Conservation (phyloP, 208 protist species). For the Crithidia expoeki region DNA sequence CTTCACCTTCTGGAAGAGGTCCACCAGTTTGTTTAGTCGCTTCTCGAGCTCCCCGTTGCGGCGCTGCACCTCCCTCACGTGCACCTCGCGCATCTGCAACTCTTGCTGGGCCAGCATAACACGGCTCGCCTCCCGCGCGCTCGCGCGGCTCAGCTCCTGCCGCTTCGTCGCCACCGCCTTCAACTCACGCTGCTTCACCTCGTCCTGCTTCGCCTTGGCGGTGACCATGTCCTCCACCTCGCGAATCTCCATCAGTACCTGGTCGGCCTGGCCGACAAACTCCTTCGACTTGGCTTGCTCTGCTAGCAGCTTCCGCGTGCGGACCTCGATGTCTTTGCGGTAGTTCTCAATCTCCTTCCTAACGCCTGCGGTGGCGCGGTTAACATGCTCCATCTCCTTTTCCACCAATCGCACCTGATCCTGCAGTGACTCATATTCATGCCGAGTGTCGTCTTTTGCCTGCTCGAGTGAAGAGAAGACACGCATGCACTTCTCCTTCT, state of each 20-base stretch:
- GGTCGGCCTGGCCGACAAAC: slow-evolving; percentile 59
- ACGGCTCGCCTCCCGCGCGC: slow-evolving; percentile 74
- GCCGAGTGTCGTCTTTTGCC: slow-evolving; percentile 40
- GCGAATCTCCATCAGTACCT: slow-evolving; percentile 57
- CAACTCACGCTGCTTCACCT: slow-evolving; percentile 74
- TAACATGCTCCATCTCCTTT: slow-evolving; percentile 76
- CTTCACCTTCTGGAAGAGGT: slow-evolving; percentile 92
- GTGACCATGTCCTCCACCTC: slow-evolving; percentile 79
- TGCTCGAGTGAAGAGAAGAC: slow-evolving; percentile 63
- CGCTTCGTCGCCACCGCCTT: slow-evolving; percentile 65
- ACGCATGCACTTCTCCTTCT: slow-evolving; percentile 70
- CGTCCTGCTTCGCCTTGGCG: slow-evolving; percentile 65
- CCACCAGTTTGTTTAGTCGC: slow-evolving; percentile 71
- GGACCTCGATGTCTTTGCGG: slow-evolving; percentile 74
- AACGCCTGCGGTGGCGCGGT: slow-evolving; percentile 36
- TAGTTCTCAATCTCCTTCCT: slow-evolving; percentile 62
- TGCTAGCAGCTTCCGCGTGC: slow-evolving; percentile 83
- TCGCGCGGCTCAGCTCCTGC: slow-evolving; percentile 89
- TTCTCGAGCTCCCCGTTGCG: slow-evolving; percentile 75
- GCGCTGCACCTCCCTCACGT: slow-evolving; percentile 65
- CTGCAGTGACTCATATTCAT: slow-evolving; percentile 38
- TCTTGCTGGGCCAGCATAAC: slow-evolving; percentile 86
- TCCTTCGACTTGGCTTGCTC: slow-evolving; percentile 88
- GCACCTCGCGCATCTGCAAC: slow-evolving; percentile 77
- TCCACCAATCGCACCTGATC: slow-evolving; percentile 70